Evolutionary conservation across 148 eudicot species (phyloP).

Genomic region (Fagopyrum tataricum): DNA sequence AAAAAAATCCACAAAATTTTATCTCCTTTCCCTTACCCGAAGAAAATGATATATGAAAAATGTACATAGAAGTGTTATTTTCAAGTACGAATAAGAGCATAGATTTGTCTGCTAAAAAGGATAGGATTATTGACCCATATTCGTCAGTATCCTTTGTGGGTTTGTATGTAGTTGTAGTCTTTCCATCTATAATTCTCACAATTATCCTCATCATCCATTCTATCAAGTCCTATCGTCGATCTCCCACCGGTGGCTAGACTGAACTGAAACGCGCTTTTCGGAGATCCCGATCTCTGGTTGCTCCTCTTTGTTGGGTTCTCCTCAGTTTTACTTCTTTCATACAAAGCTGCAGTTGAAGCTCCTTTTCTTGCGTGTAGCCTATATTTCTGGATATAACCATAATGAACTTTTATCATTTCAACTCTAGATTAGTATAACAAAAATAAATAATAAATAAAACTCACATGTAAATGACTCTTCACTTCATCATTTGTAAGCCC

Average conservation of each 20-base stretch:
- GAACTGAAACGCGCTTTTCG: constrained; percentile 56
- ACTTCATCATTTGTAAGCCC: constrained; percentile 93
- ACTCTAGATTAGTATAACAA: not conserved
- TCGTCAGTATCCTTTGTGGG: not conserved
- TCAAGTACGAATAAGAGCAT: not conserved
- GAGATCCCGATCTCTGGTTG: constrained; percentile 61
- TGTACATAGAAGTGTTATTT: not conserved
- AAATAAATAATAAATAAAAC: constrained; percentile 13
- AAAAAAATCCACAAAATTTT: too few species aligned
- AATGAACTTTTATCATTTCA: not conserved
- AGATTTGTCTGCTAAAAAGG: too few species aligned
- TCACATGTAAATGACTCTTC: constrained; percentile 82
- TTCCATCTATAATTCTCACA: constrained; percentile 45
- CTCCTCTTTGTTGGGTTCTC: constrained; percentile 38
- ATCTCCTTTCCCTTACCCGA: not conserved
- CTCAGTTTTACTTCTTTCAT: constrained; percentile 19
- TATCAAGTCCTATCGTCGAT: constrained; percentile 37
- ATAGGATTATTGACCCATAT: too few species aligned
- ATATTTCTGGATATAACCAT: constrained; percentile 49
- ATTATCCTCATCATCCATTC: constrained; percentile 58
- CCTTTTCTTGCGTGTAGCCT: constrained; percentile 58
- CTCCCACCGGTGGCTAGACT: constrained; percentile 31
- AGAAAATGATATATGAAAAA: not conserved
- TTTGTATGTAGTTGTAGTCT: constrained; percentile 18
- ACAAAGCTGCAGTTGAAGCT: constrained; percentile 23